Percentiles rank a stretch among this genome's conserved stretches.
phyloP scores from a whole-genome alignment of 345 rosid genomes.

The Odontarrhena argentea region DNA sequence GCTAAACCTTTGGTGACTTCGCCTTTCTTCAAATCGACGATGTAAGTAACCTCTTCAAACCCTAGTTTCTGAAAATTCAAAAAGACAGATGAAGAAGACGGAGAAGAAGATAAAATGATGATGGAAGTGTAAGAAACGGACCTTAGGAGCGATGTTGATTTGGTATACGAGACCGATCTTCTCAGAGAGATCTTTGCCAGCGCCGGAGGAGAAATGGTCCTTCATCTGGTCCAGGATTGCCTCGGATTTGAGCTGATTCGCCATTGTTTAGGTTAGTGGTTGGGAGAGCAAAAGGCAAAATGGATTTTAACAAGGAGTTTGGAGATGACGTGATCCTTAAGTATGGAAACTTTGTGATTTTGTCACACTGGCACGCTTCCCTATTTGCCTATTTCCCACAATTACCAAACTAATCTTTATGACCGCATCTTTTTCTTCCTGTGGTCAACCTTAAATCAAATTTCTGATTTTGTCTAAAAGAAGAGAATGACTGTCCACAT shows the following conservation, averaged over 20 bases:
- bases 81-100: neutral
- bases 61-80: slow-evolving; percentile 72
- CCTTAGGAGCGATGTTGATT: slow-evolving; percentile 93
- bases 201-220: slow-evolving; percentile 66
- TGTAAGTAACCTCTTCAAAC: slow-evolving; percentile 68
- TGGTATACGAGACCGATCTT: slow-evolving; percentile 88
- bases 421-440: too few species aligned
- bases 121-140: slow-evolving; percentile 9
- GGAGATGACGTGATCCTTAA: neutral
- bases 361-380: too few species aligned
- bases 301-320: slow-evolving; percentile 25
- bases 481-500: too few species aligned
- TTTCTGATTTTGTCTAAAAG: too few species aligned
- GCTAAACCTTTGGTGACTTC: slow-evolving; percentile 72
- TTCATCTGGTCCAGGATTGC: slow-evolving; percentile 71
- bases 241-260: slow-evolving; percentile 67
- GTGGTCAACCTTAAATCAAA: too few species aligned
- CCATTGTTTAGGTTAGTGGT: slow-evolving; percentile 44
- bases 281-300: neutral
- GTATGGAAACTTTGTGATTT: too few species aligned
- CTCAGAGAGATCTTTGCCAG: slow-evolving; percentile 61
- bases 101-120: neutral
- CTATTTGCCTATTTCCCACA: too few species aligned
- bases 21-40: slow-evolving; percentile 93
- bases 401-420: too few species aligned